Percentiles rank a stretch among this genome's conserved stretches.
Evolutionary conservation across 2,329 filamentous ascomycete genomes (phyloP).

Genomic region (Fusarium algeriense): DNA sequence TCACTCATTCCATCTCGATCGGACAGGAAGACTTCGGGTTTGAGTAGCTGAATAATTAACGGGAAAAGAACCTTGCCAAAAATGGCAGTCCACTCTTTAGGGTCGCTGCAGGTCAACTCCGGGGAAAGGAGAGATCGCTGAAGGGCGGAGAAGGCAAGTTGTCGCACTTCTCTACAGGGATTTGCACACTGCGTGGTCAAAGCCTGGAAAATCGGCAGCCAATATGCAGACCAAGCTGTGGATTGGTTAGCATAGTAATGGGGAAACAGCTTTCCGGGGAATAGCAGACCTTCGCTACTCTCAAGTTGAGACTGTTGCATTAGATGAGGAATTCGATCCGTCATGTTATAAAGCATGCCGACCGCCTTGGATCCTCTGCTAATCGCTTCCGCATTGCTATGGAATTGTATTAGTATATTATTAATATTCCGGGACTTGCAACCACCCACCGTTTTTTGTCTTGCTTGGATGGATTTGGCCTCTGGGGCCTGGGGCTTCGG

Average conservation of each 20-base stretch:
- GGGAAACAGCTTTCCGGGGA: not conserved
- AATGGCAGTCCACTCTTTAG: conserved; percentile 94
- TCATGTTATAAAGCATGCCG: conserved; percentile 84
- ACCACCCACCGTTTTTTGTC: conserved; percentile 44
- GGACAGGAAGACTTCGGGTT: conserved; percentile 92
- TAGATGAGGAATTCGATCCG: conserved; percentile 82
- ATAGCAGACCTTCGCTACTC: conserved; percentile 77
- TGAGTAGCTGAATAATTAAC: conserved; percentile 85
- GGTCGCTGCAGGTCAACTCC: conserved; percentile 83
- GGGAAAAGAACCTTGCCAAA: conserved; percentile 96
- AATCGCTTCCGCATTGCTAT: conserved; percentile 66
- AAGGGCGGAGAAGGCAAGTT: conserved; percentile 86
- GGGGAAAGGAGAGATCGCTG: conserved; percentile 89
- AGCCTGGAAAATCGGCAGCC: conserved; percentile 93
- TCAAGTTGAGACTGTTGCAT: conserved; percentile 96
- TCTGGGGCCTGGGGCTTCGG: conserved; percentile 63
- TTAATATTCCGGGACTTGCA: not conserved
- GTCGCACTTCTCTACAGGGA: conserved; percentile 90
- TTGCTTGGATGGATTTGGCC: conserved; percentile 47
- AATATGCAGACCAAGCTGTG: conserved; percentile 94
- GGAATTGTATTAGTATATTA: not conserved
- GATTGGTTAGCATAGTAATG: conserved; percentile 22
- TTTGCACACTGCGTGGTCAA: conserved; percentile 93
- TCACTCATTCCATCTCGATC: conserved; percentile 96
- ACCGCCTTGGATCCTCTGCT: conserved; percentile 84